Evolutionary conservation across 345 rosid species (phyloP), one percentile per base, ranked within the genome.

Genomic region (Linum tenue): DNA sequence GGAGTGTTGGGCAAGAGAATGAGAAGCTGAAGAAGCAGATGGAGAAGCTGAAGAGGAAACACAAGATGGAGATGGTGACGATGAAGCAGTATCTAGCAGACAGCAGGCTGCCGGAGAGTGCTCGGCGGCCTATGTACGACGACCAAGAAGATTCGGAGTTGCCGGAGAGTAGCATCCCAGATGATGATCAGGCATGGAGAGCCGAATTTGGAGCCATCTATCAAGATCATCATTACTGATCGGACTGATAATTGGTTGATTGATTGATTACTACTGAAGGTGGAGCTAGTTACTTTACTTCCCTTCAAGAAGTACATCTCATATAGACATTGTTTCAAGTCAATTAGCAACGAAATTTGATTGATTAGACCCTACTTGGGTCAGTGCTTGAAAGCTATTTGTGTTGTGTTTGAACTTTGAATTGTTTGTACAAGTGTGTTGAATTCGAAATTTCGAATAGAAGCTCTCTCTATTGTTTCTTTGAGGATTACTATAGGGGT

Each of bases 141-240:
- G 80, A 79, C 39, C 69, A 64, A 42, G 80, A 79, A 40, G 85
- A 85, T 67, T 77, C 83, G 3, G 78, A 69, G 17, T 50, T 60
- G 15, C 64, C 14, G 42, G 66, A 69, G 37, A 75, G 69, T 38
- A 57, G 67, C 2, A 63, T 39, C 22, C 60, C 73, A 9, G 80
- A 85, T 62, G 97, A 92, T 65, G 97, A 90, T 69, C 91, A 88
- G 65, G 90, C 97, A 7, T 92, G 97, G 97, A 86, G 92, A 76
- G 96, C 96, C 9, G 98, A 92, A 77, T 90, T 92, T 74, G 90
- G 97, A 67, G 85, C 96, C 50, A 85, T 84, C 36, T 92, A 92
- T 72, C 96, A 90, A 73, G 83, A 86, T 22, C 96, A 83, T 68
- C 74, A 67, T 69, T 83, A 44, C 51, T 44, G 51, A 22, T 22